Evolutionary conservation across 2,329 filamentous ascomycete genomes (phyloP), one percentile per base, ranked within the genome.

Genomic region (Juglanconis oblonga): DNA sequence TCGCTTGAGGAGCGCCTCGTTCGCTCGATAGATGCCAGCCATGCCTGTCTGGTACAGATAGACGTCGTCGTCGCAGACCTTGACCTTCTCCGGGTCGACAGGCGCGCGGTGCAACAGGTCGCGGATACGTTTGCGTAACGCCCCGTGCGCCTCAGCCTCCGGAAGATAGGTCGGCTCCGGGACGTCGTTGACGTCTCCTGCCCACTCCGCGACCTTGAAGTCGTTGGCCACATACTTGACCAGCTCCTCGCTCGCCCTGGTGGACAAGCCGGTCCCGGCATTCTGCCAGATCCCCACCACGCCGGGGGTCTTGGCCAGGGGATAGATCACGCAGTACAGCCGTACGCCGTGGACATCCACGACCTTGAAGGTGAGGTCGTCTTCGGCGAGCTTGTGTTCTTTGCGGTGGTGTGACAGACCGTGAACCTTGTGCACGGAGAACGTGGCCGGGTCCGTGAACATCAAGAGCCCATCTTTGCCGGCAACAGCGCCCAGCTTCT

Each of bases 11-110:
- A 83, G 65, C 2, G 73, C 69, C 45, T 72, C 71, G 40, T 78
- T 78, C 1, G 75, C 62, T 31, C 75, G 69, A 57, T 77, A 81
- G 10, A 86, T 77, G 32, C 77, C 74, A 0, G 77, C 77, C 82
- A 86, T 86, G 32, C 83, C 83, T 0, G 80, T 80, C 5, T 77
- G 76, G 65, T 80, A 85, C 24, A 86, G 71, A 53, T 76, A 83
- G 1, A 86, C 76, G 62, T 86, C 81, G 3, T 72, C 71, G 4
- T 64, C 58, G 0, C n/a, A 57, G 1, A 72, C 68, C 52, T 64
- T 64, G 53, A 64, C 57, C n/a, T 67, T 65, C 5, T 64, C 64
- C 1, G 68, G 60, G 5, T 73, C 67, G 8, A 72, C 67, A 1
- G 77, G 69, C 1, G 76, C 78, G 5, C 78, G 74, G 57, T 74